A percentile compares a stretch with the other conserved stretches of the same genome.
phyloP scores from a whole-genome alignment of 2,329 filamentous ascomycete species.

The Cercospora beticola region DNA sequence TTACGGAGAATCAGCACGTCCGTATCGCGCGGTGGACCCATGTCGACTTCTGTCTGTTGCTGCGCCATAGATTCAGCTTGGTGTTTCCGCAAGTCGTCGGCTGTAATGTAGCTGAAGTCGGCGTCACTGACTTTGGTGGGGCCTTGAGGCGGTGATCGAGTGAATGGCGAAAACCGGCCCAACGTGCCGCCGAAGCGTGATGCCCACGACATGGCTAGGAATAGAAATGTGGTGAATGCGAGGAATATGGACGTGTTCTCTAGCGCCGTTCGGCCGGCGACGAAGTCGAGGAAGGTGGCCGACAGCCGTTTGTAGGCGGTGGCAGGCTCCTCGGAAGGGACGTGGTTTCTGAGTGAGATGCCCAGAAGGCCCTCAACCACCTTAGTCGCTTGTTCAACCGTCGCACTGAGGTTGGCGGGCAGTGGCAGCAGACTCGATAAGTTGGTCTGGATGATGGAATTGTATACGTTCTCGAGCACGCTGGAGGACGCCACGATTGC shows the following conservation, averaged over 20 bases:
- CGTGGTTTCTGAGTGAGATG: slow-evolving; percentile 5
- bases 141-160: slow-evolving; percentile 42
- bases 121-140: slow-evolving; percentile 66
- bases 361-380: slow-evolving; percentile 19
- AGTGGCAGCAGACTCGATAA: slow-evolving; percentile 16
- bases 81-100: slow-evolving; percentile 60
- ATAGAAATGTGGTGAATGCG: slow-evolving; percentile 39
- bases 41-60: slow-evolving; percentile 45
- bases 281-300: slow-evolving; percentile 25
- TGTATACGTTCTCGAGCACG: slow-evolving; percentile 25
- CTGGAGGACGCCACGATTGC: slow-evolving; percentile 34
- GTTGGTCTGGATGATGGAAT: slow-evolving; percentile 20
- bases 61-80: slow-evolving; percentile 33
- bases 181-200: slow-evolving; percentile 45
- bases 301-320: slow-evolving; percentile 19
- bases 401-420: slow-evolving; percentile 22
- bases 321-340: slow-evolving; percentile 9
- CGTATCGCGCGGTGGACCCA: slow-evolving; percentile 56
- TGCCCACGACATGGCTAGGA: slow-evolving; percentile 48
- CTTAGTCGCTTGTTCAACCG: slow-evolving; percentile 21
- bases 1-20: slow-evolving; percentile 71
- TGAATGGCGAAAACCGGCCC: slow-evolving; percentile 52
- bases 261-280: slow-evolving; percentile 29
- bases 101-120: slow-evolving; percentile 82
- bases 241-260: slow-evolving; percentile 38